Percentiles rank a stretch among this genome's conserved stretches.
Conservation (phyloP, 2,329 filamentous ascomycete species). For the Hirsutella minnesotensis region DNA sequence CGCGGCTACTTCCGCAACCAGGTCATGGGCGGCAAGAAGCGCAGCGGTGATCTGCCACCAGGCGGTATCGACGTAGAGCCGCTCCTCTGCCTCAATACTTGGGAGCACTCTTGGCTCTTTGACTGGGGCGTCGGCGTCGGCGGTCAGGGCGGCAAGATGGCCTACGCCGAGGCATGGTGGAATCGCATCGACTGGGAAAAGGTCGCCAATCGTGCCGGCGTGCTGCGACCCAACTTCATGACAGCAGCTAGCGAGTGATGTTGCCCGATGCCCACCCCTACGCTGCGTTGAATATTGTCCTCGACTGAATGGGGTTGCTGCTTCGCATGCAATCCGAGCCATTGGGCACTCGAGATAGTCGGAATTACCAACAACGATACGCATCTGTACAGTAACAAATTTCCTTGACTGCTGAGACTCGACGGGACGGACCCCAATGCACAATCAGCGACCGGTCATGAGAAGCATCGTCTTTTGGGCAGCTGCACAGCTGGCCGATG, state of each 20-base stretch:
- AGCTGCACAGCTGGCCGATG: too few relatives aligned
- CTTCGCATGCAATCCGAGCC: too few relatives aligned
- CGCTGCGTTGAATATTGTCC: too few relatives aligned
- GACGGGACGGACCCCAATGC: too few relatives aligned
- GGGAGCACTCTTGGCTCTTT: slow-evolving; percentile 85
- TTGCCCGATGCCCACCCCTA: background rate
- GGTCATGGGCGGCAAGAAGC: slow-evolving; percentile 15
- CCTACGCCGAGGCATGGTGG: slow-evolving; percentile 79
- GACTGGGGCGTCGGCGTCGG: slow-evolving; percentile 55
- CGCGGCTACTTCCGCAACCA: slow-evolving; percentile 27
- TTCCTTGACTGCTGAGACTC: too few relatives aligned
- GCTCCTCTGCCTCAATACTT: slow-evolving; percentile 85
- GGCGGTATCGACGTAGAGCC: slow-evolving; percentile 61
- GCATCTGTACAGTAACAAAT: too few relatives aligned
- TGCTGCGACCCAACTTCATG: slow-evolving; percentile 23
- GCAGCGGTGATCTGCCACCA: slow-evolving; percentile 34
- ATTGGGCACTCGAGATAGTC: too few relatives aligned
- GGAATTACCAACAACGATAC: too few relatives aligned
- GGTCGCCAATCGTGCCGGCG: slow-evolving; percentile 38
- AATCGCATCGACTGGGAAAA: slow-evolving; percentile 71
- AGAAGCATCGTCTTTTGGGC: too few relatives aligned
- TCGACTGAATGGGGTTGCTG: too few relatives aligned
- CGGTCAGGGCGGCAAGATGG: slow-evolving; percentile 60
- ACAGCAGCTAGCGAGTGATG: slow-evolving; percentile 6
- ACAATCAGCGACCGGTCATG: too few relatives aligned